phyloP scores from a whole-genome alignment of 108 stramenopile genomes.

The Chaetoceros tenuissimus region DNA sequence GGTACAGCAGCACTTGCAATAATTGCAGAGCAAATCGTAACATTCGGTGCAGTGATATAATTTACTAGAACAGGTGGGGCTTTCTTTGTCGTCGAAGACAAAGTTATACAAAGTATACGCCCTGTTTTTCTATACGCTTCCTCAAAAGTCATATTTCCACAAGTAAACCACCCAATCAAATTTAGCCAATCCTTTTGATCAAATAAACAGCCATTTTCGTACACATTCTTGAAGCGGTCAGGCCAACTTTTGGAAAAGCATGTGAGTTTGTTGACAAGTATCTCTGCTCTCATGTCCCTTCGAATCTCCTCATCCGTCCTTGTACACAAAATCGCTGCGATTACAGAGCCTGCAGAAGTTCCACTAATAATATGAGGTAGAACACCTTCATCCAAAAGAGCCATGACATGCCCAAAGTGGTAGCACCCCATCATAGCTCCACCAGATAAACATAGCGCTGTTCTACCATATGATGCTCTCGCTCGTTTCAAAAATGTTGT shows the following conservation, averaged over 20 bases:
- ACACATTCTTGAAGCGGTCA: slow-evolving; percentile 43
- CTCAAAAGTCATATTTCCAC: slow-evolving; percentile 87
- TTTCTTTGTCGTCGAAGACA: slow-evolving; percentile 84
- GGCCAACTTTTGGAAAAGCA: slow-evolving; percentile 64
- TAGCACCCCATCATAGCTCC: slow-evolving; percentile 94
- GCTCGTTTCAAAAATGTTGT: slow-evolving; percentile 75
- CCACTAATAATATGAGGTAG: slow-evolving; percentile 93
- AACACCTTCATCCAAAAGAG: slow-evolving; percentile 66
- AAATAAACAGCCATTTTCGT: slow-evolving; percentile 53
- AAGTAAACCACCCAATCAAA: slow-evolving; percentile 67
- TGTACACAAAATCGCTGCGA: slow-evolving; percentile 88
- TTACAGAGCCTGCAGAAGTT: slow-evolving; percentile 89
- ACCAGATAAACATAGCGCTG: slow-evolving; percentile 89
- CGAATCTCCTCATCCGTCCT: slow-evolving; percentile 85
- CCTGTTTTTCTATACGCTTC: slow-evolving; percentile 97
- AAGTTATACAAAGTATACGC: slow-evolving; percentile 92
- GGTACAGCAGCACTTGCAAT: slow-evolving; percentile 86
- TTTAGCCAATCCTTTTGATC: slow-evolving; percentile 65
- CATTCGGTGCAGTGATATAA: slow-evolving; percentile 93
- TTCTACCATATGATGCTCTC: slow-evolving; percentile 92
- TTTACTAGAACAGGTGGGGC: slow-evolving; percentile 91
- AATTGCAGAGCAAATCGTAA: slow-evolving; percentile 88
- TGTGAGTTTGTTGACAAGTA: slow-evolving; percentile 37
- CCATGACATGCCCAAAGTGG: slow-evolving; percentile 89
- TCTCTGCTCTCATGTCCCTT: slow-evolving; percentile 54